Evolutionary conservation across 1,284 basidiomycete genomes (phyloP), one percentile per base, ranked within the genome.

Genomic region (Boletellus deceptivus): DNA sequence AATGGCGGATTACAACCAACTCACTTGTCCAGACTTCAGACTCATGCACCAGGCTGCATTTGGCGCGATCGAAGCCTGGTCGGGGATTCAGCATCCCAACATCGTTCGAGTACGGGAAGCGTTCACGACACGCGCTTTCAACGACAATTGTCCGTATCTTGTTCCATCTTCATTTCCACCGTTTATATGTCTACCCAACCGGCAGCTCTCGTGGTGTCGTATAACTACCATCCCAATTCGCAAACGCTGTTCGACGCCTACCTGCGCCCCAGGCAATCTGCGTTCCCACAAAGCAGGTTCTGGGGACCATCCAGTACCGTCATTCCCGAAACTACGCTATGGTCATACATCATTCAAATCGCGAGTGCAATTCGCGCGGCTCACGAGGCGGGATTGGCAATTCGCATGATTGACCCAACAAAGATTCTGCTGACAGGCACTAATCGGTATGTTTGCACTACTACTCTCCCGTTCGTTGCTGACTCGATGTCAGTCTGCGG

Each of bases 261-360:
- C 59, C 67, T 87, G 55, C 82, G 82, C 55, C 71, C 75, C 16
- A 80, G 78, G 53, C 65, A 65, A 9, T 69, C 75, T 17, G 62
- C 70, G 10, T 76, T 74, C 55, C 71, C 73, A 41, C 75, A 74
- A 48, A 73, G 72, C 24, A 73, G 76, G 40, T 68, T 75, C 11
- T 75, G 77, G 38, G 70, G 70, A 6, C 63, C 70, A 29, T 46
- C 57, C 8, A 61, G 54, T 25, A 14, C 55, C 6, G 73, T 92
- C 27, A 46, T 71, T 43, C 79, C 89, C 0, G 97, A 99, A 69
- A 77, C 86, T n/a, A 84, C 87, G 0, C 68, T 99, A 11, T 99
- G 97, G 96, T 90, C 89, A 16, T 99, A 96, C 64, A 82, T 97
- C 46, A 82, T 93, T 33, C 96, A 99, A 70, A 83, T 99, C 48